Percentiles rank a stretch among this genome's conserved stretches.
Conservation (phyloP, 2,329 filamentous ascomycete genomes). For the Microcyclospora pomicola region DNA sequence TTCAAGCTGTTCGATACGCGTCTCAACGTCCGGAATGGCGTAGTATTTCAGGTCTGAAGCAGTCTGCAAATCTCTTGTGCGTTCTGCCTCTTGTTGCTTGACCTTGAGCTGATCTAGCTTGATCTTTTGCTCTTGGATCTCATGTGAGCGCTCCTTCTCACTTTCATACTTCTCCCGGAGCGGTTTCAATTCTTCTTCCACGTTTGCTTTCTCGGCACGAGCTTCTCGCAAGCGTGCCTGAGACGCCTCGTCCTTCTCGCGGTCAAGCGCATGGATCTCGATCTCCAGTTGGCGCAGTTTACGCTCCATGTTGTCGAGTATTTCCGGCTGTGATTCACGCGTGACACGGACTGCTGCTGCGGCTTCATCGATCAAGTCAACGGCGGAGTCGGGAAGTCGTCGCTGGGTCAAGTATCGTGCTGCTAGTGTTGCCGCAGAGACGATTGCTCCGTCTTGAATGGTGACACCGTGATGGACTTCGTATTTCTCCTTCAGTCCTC, state of each 20-base stretch:
- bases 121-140: constrained; percentile 77
- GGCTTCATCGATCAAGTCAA: constrained; percentile 91
- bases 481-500: constrained; percentile 94
- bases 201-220: constrained; percentile 81
- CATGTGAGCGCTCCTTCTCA: constrained; percentile 79
- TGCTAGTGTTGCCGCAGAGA: constrained; percentile 79
- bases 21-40: constrained; percentile 83
- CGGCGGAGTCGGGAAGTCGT: constrained; percentile 86
- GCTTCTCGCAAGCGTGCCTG: constrained; percentile 69
- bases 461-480: constrained; percentile 97
- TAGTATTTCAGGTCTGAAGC: constrained; percentile 95
- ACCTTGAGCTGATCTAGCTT: constrained; percentile 86
- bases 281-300: constrained; percentile 85
- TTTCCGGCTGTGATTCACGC: constrained; percentile 89
- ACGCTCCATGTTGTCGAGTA: constrained; percentile 86
- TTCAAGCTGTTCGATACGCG: constrained; percentile 68
- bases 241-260: constrained; percentile 90
- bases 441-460: constrained; percentile 86
- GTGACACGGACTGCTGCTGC: constrained; percentile 93
- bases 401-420: constrained; percentile 85
- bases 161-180: constrained; percentile 90
- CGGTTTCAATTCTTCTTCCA: constrained; percentile 82
- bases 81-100: constrained; percentile 86
- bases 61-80: constrained; percentile 67
- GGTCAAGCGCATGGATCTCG: constrained; percentile 86